Conservation (phyloP, 208 protist species). For the Acanthamoeba healyi region DNA sequence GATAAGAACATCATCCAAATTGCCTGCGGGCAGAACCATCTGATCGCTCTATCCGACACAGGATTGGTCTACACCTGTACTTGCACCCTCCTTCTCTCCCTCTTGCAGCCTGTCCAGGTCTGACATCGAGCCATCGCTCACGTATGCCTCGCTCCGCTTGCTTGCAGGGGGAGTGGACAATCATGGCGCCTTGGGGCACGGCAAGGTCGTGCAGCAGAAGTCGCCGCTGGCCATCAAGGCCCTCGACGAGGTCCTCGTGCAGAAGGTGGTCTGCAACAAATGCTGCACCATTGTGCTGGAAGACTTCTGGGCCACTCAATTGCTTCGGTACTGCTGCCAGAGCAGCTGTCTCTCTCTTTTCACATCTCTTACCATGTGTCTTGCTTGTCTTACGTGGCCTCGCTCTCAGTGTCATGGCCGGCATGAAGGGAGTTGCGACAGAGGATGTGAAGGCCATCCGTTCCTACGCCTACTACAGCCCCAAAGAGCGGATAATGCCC, state of each 20-base stretch:
- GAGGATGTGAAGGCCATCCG: not conserved
- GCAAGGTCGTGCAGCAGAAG: constrained; percentile 37
- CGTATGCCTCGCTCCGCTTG: too few species aligned
- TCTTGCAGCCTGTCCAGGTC: not conserved
- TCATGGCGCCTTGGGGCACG: constrained; percentile 28
- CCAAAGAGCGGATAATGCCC: not conserved
- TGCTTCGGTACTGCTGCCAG: constrained; percentile 4
- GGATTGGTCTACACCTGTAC: constrained; percentile 58
- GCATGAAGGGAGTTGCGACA: not conserved
- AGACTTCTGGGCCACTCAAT: constrained; percentile 26
- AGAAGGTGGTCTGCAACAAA: constrained; percentile 57
- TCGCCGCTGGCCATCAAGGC: constrained; percentile 55
- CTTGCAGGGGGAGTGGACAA: constrained; percentile 10
- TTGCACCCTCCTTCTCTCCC: not conserved
- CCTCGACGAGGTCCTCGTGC: constrained; percentile 17
- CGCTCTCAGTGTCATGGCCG: not conserved
- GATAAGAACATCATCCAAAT: constrained; percentile 46
- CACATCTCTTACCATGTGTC: not conserved
- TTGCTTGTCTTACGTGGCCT: not conserved
- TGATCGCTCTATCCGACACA: constrained; percentile 32
- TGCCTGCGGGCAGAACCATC: constrained; percentile 25
- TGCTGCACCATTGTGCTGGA: constrained; percentile 44
- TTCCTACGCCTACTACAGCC: constrained; percentile 10
- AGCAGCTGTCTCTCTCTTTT: not conserved
- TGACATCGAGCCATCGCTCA: too few species aligned